These are phyloP conservation scores for Ganoderma resinaceum DNA, from an alignment of 1,284 basidiomycete genomes.

Conservation along the genomic window DNA sequence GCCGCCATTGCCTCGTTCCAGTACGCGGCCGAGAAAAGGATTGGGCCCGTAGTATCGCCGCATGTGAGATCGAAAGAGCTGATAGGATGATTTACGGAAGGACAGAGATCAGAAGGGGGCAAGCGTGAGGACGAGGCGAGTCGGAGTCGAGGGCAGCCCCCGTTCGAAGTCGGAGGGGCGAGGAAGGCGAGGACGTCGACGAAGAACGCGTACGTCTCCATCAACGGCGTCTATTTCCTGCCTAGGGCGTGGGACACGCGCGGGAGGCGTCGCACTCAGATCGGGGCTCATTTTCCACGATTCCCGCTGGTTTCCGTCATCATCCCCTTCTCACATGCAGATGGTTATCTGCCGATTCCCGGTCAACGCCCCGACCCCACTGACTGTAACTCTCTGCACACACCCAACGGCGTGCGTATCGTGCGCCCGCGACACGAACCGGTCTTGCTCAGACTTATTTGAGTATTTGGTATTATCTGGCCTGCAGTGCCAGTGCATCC, in stretches of 20 bases:
- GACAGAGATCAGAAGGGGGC: constrained; percentile 13
- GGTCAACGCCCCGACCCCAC: background rate
- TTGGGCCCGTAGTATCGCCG: background rate
- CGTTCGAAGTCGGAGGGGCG: constrained; percentile 10
- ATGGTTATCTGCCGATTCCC: constrained; percentile 1
- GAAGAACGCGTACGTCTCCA: background rate
- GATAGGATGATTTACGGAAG: constrained; percentile 7
- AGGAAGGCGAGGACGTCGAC: constrained; percentile 13
- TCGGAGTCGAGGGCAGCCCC: constrained; percentile 17
- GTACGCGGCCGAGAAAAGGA: background rate
- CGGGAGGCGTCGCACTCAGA: constrained; percentile 12
- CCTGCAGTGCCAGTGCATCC: background rate
- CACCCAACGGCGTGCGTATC: background rate
- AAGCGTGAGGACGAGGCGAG: background rate
- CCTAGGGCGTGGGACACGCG: constrained; percentile 13
- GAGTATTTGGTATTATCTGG: no score
- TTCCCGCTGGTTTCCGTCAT: background rate
- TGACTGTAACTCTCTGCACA: background rate
- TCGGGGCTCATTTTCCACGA: constrained; percentile 13
- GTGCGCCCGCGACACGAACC: background rate
- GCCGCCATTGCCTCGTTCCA: background rate
- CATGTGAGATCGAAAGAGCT: background rate
- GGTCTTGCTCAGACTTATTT: no score
- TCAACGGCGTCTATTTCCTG: background rate
- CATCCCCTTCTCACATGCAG: background rate